These are phyloP conservation scores for Microstegium vimineum DNA, from an alignment of 176 grass and related monocot species.

Conservation along the genomic window DNA sequence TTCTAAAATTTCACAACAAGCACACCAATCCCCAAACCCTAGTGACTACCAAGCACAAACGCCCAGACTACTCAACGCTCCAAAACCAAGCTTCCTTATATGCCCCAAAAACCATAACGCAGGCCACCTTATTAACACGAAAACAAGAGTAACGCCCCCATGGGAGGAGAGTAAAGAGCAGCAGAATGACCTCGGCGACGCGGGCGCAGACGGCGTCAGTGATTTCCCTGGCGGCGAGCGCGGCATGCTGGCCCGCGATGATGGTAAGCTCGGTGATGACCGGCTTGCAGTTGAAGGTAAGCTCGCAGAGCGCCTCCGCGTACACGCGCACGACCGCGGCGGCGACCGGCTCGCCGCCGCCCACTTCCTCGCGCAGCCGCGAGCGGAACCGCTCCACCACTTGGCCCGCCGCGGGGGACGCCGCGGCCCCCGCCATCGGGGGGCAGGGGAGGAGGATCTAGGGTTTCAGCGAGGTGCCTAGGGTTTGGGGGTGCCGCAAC, in stretches of 20 bases:
- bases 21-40: not conserved
- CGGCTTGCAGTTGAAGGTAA: conserved; percentile 98
- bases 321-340: conserved; percentile 59
- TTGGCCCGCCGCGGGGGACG: conserved; percentile 11
- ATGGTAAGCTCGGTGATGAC: conserved; percentile 95
- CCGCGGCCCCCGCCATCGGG: conserved; percentile 26
- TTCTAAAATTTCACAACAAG: not conserved
- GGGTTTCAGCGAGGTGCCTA: conserved; percentile 17
- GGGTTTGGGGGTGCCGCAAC: conserved; percentile 39
- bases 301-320: conserved; percentile 63
- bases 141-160: not conserved
- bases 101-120: not conserved
- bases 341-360: conserved; percentile 15
- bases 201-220: conserved; percentile 70
- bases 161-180: not conserved
- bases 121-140: not conserved
- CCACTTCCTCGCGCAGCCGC: conserved; percentile 58
- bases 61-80: not conserved
- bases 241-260: conserved; percentile 62
- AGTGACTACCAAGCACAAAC: not conserved
- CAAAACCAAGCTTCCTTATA: not conserved
- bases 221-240: conserved; percentile 59
- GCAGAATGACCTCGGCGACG: conserved; percentile 59
- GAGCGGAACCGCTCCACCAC: conserved; percentile 57
- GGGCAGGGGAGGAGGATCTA: not conserved